Evolutionary conservation across 352 stramenopile species (phyloP).

Genomic region (Globisporangium mamillatum): DNA sequence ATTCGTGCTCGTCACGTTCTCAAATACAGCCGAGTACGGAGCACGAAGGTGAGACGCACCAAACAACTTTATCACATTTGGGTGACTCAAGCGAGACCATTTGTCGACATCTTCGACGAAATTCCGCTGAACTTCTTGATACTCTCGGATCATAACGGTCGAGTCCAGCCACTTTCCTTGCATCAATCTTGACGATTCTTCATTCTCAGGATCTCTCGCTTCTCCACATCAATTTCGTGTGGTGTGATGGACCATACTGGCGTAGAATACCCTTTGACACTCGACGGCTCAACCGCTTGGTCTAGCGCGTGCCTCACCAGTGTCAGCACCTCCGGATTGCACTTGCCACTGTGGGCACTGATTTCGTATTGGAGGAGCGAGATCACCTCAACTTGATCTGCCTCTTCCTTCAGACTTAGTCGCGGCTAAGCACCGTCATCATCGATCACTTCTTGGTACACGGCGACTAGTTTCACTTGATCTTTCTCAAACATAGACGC

Average conservation of each 20-base stretch:
- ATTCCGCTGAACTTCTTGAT: not conserved
- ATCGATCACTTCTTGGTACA: too few species aligned
- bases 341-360: not conserved
- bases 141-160: not conserved
- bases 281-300: not conserved
- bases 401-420: too few species aligned
- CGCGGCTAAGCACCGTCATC: too few species aligned
- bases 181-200: not conserved
- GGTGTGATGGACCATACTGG: constrained; percentile 65
- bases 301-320: not conserved
- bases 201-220: not conserved
- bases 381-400: too few species aligned
- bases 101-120: not conserved
- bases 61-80: constrained; percentile 17
- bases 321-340: not conserved
- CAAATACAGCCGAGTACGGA: not conserved
- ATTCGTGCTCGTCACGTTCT: constrained; percentile 5
- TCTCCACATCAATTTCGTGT: constrained; percentile 44
- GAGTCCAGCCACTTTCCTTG: not conserved
- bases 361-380: too few species aligned
- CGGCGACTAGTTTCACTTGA: too few species aligned
- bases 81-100: constrained; percentile 24
- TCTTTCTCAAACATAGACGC: too few species aligned
- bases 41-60: constrained; percentile 16
- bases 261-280: not conserved